Base-by-base conservation (phyloP, 192 early-diverging fungal genomes). In the Phycomyces nitens region DNA sequence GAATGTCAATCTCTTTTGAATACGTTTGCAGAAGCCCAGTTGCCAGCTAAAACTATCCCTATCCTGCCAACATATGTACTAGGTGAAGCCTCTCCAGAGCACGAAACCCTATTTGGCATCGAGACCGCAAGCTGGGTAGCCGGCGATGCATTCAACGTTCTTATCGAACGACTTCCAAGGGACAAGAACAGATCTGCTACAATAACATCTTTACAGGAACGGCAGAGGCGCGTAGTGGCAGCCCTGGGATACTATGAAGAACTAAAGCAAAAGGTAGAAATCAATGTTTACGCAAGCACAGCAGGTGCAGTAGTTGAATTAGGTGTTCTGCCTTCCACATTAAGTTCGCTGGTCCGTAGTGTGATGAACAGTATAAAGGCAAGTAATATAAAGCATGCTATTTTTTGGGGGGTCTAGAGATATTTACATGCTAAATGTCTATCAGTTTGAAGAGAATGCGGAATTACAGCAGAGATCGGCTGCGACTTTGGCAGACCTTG, bases 291-390 rank as follows among this genome's bases (percentile, higher is more conserved):
- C 50, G 88, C 92, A 0, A 82, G 85, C 18, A 76, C 88, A 23
- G 89, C 95, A n/a, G 82, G 87, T 0, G 93, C 95, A 1, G 79
- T 95, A 2, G 87, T 96, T 0, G 83, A 84, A 8, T 62, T 96
- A 26, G 91, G 89, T 4, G 75, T 63, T 1, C 75, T 98, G 12
- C 95, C 97, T 7, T 58, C 76, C 0, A 95, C 93, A 69, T 79
- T 96, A 8, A 95, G 91, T 62, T 84, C 88, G 0, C 75, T 99
- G 9, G 86, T 98, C 52, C 85, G 94, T 22, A 75, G 88, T 52
- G 72, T 99, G 26, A 97, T 97, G 93, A 85, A 88, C 44, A 84
- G 88, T 15, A 78, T 97, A 60, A 92, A 94, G 72, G 70, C 84
- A 87, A 24, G 80, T 85, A 62, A 27, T 54, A 60, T 22, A 21